Percentiles rank a stretch among this genome's conserved stretches.
Conservation (phyloP, 2,329 filamentous ascomycete species). For the Scytalidium sp. region DNA sequence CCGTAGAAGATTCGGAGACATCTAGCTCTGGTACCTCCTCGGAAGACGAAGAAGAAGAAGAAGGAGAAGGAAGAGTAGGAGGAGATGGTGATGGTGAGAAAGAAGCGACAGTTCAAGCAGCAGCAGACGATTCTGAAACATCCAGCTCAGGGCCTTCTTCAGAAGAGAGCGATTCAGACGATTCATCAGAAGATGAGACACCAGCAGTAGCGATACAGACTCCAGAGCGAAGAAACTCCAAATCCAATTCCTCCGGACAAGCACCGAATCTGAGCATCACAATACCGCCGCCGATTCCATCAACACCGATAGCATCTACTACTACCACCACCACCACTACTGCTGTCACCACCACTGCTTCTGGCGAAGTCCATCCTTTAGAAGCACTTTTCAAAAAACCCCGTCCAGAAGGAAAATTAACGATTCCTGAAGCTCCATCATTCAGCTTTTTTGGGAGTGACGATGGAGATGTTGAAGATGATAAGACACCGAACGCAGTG, state of each 20-base stretch:
- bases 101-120: conserved; percentile 9
- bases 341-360: conserved; percentile 8
- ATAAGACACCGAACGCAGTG: conserved; percentile 33
- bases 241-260: conserved; percentile 42
- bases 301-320: conserved; percentile 34
- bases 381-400: conserved; percentile 87
- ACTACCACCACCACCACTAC: conserved; percentile 20
- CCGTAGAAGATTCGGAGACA: conserved; percentile 12
- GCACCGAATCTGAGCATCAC: conserved; percentile 51
- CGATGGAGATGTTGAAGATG: conserved; percentile 41
- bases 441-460: conserved; percentile 77
- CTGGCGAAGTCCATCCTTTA: conserved; percentile 69
- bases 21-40: conserved; percentile 24
- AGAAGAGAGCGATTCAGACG: neutral
- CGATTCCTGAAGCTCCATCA: conserved; percentile 46
- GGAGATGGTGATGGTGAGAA: conserved; percentile 9
- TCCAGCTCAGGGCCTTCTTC: conserved; percentile 1
- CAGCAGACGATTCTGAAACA: neutral
- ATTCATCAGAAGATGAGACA: conserved; percentile 9
- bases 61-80: conserved; percentile 4
- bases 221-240: conserved; percentile 12
- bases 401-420: conserved; percentile 39
- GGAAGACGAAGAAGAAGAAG: conserved; percentile 15
- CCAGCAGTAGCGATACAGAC: conserved; percentile 10
- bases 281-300: conserved; percentile 39